phyloP scores from a whole-genome alignment of 345 rosid species.

The Brassica juncea region DNA sequence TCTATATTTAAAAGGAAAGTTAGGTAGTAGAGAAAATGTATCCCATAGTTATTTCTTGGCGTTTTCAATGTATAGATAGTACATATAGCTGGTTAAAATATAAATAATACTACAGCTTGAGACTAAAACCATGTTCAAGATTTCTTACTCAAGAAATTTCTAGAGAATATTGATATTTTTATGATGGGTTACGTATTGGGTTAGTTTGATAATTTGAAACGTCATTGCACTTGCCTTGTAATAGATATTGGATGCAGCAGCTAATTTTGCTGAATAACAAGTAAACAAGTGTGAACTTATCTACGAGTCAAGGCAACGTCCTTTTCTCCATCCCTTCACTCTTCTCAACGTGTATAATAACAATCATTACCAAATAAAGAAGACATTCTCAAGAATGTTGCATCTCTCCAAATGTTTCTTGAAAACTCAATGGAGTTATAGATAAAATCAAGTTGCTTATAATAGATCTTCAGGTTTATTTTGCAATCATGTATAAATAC shows the following conservation, averaged over 20 bases:
- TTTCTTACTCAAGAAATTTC: slow-evolving; percentile 1
- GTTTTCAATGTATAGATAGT: not conserved
- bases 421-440: not conserved
- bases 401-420: not conserved
- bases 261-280: slow-evolving; percentile 7
- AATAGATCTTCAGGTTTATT: not conserved
- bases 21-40: slow-evolving; percentile 19
- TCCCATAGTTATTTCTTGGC: slow-evolving; percentile 6
- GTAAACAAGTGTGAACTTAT: slow-evolving; percentile 6
- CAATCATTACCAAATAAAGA: slow-evolving; percentile 2
- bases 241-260: slow-evolving; percentile 17
- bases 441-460: not conserved
- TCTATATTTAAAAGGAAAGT: slow-evolving; percentile 1
- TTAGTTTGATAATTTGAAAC: slow-evolving; percentile 17
- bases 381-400: not conserved
- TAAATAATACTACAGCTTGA: not conserved
- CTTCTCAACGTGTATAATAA: not conserved
- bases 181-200: not conserved
- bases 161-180: not conserved
- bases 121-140: slow-evolving; percentile 11
- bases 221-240: not conserved
- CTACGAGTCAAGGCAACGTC: slow-evolving; percentile 4
- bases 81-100: slow-evolving; percentile 13
- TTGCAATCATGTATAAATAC: not conserved
- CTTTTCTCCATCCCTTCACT: not conserved